Evolutionary conservation across 1,284 basidiomycete genomes (phyloP), one percentile per base, ranked within the genome.

Genomic region (Mixia osmundae): DNA sequence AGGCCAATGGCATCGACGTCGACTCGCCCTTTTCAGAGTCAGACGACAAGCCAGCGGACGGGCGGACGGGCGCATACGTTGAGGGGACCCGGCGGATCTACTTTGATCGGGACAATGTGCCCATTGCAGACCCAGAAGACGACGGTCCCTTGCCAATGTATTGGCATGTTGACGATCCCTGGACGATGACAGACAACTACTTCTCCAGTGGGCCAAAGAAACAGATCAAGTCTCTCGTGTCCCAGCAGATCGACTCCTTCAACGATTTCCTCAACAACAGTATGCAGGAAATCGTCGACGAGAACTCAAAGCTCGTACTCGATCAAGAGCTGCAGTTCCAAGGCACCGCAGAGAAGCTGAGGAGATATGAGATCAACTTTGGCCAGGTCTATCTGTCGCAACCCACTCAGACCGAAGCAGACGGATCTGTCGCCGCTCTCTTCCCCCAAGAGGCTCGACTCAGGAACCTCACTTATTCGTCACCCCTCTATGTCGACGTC

Each of bases 211-310:
- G 27, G 7, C 7, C 18, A 11, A 16, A 29, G 27, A 11, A 29
- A 16, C 12, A 29, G 27, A 15, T 29, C 57, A 94, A 91, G 58
- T 89, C 89, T 59, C 73, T 99, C 41, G 91, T 97, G 39, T 71
- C 83, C 37, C 91, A 97, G 57, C 89, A 99, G 57, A 70, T 97
- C 39, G 85, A 91, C 62, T 89, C 82, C 21, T 99, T 91, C 61
- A 87, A 99, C 58, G 91, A 97, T 60, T 99, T 97, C 53, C 80
- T 99, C 33, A 82, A 89, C 57, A 95, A 94, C 53, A 95, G 87
- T n/a, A 94, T 99, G 78, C 89, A 97, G 60, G 89, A 97, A 56
- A 67, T 99, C 23, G 87, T 99, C 24, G 89, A 97, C 54, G 91
- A 99, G 61, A 83, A 80, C 47, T 64, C 73, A 23, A 79, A 80